phyloP scores from a whole-genome alignment of 2,329 filamentous ascomycete genomes.

The Penicillium olsonii region DNA sequence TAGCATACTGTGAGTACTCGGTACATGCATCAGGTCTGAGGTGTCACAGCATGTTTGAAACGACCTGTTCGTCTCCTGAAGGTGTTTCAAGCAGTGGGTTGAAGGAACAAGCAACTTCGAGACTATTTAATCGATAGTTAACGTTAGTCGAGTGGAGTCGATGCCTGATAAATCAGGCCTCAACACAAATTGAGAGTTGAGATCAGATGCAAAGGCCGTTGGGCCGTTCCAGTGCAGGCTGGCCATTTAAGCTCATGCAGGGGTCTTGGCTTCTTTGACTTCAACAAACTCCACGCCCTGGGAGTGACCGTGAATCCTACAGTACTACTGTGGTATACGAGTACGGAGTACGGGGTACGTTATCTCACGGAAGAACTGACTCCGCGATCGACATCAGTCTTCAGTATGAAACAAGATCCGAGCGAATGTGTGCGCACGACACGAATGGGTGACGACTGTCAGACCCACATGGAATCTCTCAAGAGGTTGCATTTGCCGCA shows the following conservation, averaged over 20 bases:
- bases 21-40: neutral
- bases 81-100: no score
- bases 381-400: slow-evolving; percentile 1
- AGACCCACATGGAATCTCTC: slow-evolving; percentile 3
- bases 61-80: neutral
- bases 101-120: neutral
- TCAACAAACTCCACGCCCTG: no score
- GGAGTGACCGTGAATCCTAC: no score
- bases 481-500: slow-evolving; percentile 8
- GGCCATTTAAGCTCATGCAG: neutral
- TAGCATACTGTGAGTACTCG: no score
- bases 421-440: neutral
- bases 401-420: neutral
- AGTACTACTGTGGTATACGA: neutral
- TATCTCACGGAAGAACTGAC: neutral
- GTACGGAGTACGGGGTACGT: neutral
- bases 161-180: neutral
- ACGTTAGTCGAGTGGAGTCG: neutral
- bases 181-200: neutral
- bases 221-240: neutral
- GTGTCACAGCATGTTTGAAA: neutral
- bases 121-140: neutral
- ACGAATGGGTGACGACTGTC: slow-evolving; percentile 4
- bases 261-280: neutral
- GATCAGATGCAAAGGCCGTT: no score